phyloP scores from a whole-genome alignment of 2,329 filamentous ascomycete species.

The Neophaeococcomyces aloes region DNA sequence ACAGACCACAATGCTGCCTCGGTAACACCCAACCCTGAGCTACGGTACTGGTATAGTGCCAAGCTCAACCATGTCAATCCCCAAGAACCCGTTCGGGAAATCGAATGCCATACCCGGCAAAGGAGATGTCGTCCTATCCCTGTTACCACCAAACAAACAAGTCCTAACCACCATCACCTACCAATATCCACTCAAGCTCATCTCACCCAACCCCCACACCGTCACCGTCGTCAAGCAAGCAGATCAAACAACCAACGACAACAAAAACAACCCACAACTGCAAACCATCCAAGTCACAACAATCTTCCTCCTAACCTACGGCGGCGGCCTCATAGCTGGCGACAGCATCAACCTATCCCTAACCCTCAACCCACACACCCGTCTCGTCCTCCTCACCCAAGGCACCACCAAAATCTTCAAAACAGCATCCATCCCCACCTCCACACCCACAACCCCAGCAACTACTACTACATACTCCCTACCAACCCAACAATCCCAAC shows the following conservation, averaged over 20 bases:
- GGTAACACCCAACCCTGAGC: constrained; percentile 1
- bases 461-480: neutral
- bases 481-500: neutral
- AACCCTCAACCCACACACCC: constrained; percentile 52
- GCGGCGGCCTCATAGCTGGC: constrained; percentile 81
- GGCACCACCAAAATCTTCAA: constrained; percentile 97
- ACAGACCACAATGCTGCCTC: neutral
- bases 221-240: neutral
- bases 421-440: constrained; percentile 37
- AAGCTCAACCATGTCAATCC: constrained; percentile 16
- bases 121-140: constrained; percentile 62
- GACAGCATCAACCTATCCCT: constrained; percentile 69
- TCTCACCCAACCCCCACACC: constrained; percentile 56
- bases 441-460: constrained; percentile 4
- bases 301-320: constrained; percentile 86
- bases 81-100: constrained; percentile 61
- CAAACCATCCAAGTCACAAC: constrained; percentile 33
- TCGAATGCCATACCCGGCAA: constrained; percentile 65
- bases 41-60: constrained; percentile 3
- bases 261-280: constrained; percentile 41
- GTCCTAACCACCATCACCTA: constrained; percentile 67
- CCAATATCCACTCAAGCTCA: constrained; percentile 89
- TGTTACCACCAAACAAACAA: constrained; percentile 61
- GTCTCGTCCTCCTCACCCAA: constrained; percentile 53
- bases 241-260: constrained; percentile 45